Evolutionary conservation across 2,329 filamentous ascomycete genomes (phyloP).

Genomic region (Cordyceps pruinosa): DNA sequence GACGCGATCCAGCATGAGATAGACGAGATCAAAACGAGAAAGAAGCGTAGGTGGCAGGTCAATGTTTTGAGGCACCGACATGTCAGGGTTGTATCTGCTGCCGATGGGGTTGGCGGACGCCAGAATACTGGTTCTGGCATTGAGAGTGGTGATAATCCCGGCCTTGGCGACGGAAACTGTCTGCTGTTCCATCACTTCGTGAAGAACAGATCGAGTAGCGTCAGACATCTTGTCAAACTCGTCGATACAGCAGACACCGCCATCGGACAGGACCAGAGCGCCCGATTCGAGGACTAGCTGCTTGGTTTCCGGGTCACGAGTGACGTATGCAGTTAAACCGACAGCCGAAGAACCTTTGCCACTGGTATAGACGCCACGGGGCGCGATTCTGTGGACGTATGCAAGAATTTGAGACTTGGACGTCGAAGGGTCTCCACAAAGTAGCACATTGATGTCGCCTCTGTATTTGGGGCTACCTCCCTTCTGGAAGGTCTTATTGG

Average conservation of each 20-base stretch:
- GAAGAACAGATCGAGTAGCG: conserved; percentile 68
- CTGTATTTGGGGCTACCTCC: conserved; percentile 92
- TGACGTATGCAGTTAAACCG: conserved; percentile 74
- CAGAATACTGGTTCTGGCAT: conserved; percentile 89
- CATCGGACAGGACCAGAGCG: conserved; percentile 71
- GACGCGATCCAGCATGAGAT: conserved; percentile 88
- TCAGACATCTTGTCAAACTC: conserved; percentile 87
- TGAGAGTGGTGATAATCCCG: conserved; percentile 93
- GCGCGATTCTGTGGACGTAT: conserved; percentile 96
- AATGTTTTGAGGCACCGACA: conserved; percentile 96
- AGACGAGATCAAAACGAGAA: conserved; percentile 94
- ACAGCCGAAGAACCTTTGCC: conserved; percentile 76
- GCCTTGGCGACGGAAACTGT: conserved; percentile 83
- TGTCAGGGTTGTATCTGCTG: conserved; percentile 92
- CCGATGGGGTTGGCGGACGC: conserved; percentile 97
- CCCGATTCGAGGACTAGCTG: conserved; percentile 76
- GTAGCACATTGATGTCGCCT: conserved; percentile 93
- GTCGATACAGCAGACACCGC: conserved; percentile 78
- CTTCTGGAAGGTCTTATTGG: conserved; percentile 96
- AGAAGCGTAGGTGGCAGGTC: conserved; percentile 91
- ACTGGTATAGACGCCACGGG: conserved; percentile 75
- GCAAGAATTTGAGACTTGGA: conserved; percentile 90
- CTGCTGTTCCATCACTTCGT: conserved; percentile 86
- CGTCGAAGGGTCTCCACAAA: conserved; percentile 95
- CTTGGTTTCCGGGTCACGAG: conserved; percentile 71